These are phyloP conservation scores for Corylus heterophylla DNA, from an alignment of 306 rosid genomes.

Conservation along the genomic window DNA sequence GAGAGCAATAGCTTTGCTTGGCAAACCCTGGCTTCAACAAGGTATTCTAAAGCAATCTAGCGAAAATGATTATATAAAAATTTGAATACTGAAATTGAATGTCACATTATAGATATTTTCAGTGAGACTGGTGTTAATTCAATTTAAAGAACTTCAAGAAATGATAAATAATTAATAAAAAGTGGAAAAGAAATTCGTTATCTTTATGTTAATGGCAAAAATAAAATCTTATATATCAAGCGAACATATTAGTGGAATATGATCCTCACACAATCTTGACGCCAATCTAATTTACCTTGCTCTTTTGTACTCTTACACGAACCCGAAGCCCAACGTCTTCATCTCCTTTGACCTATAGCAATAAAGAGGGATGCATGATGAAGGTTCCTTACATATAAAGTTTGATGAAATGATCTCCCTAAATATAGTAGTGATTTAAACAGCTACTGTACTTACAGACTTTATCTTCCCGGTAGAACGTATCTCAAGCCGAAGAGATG, in stretches of 20 bases:
- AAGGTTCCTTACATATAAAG: constrained; percentile 22
- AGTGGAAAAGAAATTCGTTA: not conserved
- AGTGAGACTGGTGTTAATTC: not conserved
- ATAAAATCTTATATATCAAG: constrained; percentile 18
- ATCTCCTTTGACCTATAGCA: constrained; percentile 82
- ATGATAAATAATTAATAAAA: not conserved
- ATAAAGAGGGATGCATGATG: constrained; percentile 25
- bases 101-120: not conserved
- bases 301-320: constrained; percentile 94
- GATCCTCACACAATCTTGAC: not conserved
- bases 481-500: constrained; percentile 94
- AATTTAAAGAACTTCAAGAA: not conserved
- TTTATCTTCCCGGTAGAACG: constrained; percentile 95
- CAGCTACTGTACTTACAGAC: constrained; percentile 73
- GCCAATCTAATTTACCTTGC: constrained; percentile 64
- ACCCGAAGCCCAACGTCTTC: constrained; percentile 94
- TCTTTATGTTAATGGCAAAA: not conserved
- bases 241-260: not conserved
- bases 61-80: not conserved
- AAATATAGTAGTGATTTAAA: constrained; percentile 17
- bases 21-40: not conserved
- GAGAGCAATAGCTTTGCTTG: not conserved
- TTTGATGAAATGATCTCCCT: constrained; percentile 4
- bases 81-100: not conserved
- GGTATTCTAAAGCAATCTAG: not conserved